A percentile compares a stretch with the other conserved stretches of the same genome.
Conservation (phyloP, 371 early-diverging fungal genomes). For the Rhizomucor pusillus region DNA sequence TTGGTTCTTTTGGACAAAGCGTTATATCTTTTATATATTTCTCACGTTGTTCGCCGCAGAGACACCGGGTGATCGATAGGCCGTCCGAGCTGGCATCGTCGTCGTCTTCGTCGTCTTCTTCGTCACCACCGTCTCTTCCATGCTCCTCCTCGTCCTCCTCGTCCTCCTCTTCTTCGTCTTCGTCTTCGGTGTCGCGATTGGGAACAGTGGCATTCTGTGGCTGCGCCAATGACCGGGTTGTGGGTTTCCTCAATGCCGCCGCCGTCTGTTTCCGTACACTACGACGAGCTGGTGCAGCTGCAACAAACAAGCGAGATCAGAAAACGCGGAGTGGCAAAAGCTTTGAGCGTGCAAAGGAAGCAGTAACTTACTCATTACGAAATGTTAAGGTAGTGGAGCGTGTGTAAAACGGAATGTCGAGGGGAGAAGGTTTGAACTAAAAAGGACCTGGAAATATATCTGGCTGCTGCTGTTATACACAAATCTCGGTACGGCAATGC, state of each 20-base stretch:
- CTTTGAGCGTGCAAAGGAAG: neutral
- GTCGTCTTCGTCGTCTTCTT: slow-evolving; percentile 11
- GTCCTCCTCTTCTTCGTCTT: neutral
- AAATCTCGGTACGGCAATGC: no score
- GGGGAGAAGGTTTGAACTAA: neutral
- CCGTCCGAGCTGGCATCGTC: slow-evolving; percentile 54
- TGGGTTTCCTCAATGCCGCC: slow-evolving; percentile 11
- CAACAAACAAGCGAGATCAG: neutral
- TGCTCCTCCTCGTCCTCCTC: slow-evolving; percentile 6
- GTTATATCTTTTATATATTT: neutral
- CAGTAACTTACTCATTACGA: slow-evolving; percentile 15
- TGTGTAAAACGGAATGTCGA: neutral
- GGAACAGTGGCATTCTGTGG: slow-evolving; percentile 2
- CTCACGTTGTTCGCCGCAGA: slow-evolving; percentile 75
- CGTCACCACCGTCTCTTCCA: neutral
- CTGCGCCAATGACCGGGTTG: slow-evolving; percentile 10
- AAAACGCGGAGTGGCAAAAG: no score
- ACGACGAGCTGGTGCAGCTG: slow-evolving; percentile 18
- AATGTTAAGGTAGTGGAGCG: neutral
- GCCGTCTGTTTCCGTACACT: slow-evolving; percentile 16
- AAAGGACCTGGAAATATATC: neutral
- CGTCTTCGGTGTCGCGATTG: neutral
- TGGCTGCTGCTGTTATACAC: no score
- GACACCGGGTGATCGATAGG: slow-evolving; percentile 80
- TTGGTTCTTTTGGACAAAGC: neutral